These are phyloP conservation scores for Penicillium sp. DNA, from an alignment of 2,329 filamentous ascomycete species.

Conservation along the genomic window DNA sequence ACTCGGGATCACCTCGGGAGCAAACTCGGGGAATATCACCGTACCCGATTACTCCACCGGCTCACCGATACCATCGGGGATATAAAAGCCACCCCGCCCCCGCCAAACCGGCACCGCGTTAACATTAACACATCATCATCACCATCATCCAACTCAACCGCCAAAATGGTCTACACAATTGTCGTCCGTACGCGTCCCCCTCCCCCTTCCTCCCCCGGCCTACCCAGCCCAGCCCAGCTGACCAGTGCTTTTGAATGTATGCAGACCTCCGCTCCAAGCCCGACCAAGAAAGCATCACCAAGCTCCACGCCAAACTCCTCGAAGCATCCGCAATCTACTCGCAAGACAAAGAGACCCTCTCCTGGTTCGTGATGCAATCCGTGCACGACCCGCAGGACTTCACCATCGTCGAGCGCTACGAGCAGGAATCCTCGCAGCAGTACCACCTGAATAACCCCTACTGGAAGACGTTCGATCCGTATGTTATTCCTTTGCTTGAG, in stretches of 20 bases:
- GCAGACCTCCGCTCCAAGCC: constrained; percentile 68
- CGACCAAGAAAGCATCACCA: constrained; percentile 65
- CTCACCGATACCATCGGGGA: constrained; percentile 14
- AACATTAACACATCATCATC: too few species aligned
- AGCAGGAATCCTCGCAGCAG: constrained; percentile 63
- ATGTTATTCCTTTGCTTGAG: constrained; percentile 70
- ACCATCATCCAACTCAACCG: too few species aligned
- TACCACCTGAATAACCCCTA: constrained; percentile 71
- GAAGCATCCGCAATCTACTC: constrained; percentile 75
- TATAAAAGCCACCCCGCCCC: constrained; percentile 5
- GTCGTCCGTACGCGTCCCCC: constrained; percentile 30
- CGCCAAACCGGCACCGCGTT: constrained; percentile 11
- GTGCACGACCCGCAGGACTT: constrained; percentile 70
- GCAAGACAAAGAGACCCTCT: constrained; percentile 70
- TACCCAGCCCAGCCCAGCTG: too few species aligned
- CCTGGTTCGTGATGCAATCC: constrained; percentile 80
- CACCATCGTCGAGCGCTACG: constrained; percentile 75
- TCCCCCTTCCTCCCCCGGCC: not conserved
- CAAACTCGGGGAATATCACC: constrained; percentile 19
- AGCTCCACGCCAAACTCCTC: constrained; percentile 72
- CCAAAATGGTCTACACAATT: constrained; percentile 36
- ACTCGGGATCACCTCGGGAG: constrained; percentile 21
- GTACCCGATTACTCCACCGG: constrained; percentile 16
- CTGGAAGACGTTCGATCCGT: constrained; percentile 77
- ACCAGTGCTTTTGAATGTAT: too few species aligned